phyloP scores from a whole-genome alignment of 148 eudicot genomes.

The Amaranthus palmeri region DNA sequence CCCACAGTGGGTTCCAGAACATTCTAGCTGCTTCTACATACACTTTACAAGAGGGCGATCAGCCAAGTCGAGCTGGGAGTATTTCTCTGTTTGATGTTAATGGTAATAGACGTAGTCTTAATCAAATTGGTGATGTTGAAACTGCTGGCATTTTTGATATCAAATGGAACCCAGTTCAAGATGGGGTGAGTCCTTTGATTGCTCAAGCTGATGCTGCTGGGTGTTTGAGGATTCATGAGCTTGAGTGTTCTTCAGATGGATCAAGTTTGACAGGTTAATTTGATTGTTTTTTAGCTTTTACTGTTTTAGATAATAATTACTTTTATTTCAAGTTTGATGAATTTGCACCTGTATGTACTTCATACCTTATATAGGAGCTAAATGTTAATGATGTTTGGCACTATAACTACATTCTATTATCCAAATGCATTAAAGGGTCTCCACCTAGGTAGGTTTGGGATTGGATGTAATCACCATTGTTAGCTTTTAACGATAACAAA shows the following conservation, averaged over 20 bases:
- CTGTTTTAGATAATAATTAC: not conserved
- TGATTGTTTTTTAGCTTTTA: not conserved
- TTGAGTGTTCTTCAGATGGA: constrained; percentile 33
- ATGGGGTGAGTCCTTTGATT: constrained; percentile 41
- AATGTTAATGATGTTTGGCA: too few relatives aligned
- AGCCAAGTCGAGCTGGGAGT: constrained; percentile 59
- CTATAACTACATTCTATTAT: too few relatives aligned
- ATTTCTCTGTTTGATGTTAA: constrained; percentile 71
- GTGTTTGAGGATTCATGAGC: constrained; percentile 46
- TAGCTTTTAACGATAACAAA: too few relatives aligned
- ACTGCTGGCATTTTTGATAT: constrained; percentile 85
- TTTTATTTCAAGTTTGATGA: not conserved
- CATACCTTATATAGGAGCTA: not conserved
- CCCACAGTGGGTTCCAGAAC: constrained; percentile 49
- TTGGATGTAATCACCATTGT: too few relatives aligned
- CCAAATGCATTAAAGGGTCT: too few relatives aligned
- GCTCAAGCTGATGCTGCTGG: constrained; percentile 98
- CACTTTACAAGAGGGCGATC: constrained; percentile 64
- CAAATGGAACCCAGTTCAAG: constrained; percentile 62
- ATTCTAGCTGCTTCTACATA: constrained; percentile 80
- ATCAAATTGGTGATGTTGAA: constrained; percentile 45
- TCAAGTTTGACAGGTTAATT: constrained; percentile 30
- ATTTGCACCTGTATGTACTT: not conserved
- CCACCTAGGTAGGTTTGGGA: too few relatives aligned
- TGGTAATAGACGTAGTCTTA: constrained; percentile 32